These are phyloP conservation scores for Penicillium sp. DNA, from an alignment of 2,329 filamentous ascomycete species.

Conservation along the genomic window DNA sequence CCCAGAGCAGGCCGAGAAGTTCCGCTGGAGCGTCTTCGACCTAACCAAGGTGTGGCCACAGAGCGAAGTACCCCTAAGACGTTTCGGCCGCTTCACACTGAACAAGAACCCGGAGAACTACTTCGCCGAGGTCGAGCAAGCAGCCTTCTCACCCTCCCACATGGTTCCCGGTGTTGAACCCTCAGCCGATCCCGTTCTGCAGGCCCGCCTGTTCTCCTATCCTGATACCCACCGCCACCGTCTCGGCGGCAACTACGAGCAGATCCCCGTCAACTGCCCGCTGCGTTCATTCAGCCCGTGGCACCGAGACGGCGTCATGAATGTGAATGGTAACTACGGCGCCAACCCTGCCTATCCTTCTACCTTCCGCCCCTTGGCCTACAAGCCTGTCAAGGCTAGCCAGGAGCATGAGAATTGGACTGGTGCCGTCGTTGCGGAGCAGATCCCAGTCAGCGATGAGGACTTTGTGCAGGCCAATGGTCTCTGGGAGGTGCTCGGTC, in stretches of 20 bases:
- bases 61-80: constrained; percentile 62
- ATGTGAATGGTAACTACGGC: constrained; percentile 67
- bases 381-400: constrained; percentile 46
- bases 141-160: constrained; percentile 70
- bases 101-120: constrained; percentile 70
- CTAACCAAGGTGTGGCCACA: constrained; percentile 72
- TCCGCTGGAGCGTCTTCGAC: constrained; percentile 68
- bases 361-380: constrained; percentile 42
- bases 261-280: constrained; percentile 65
- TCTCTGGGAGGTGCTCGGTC: constrained; percentile 50
- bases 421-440: constrained; percentile 45
- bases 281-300: constrained; percentile 62
- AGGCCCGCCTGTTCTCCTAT: constrained; percentile 72
- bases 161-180: constrained; percentile 69
- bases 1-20: constrained; percentile 64
- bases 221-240: constrained; percentile 69
- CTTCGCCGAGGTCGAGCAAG: constrained; percentile 72
- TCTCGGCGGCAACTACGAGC: constrained; percentile 66
- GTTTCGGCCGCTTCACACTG: constrained; percentile 65
- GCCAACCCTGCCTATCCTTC: constrained; percentile 59
- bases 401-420: constrained; percentile 52
- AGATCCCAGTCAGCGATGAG: constrained; percentile 48
- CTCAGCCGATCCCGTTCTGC: constrained; percentile 70
- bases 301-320: constrained; percentile 74
- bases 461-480: constrained; percentile 51